Percentiles rank a stretch among this genome's conserved stretches.
phyloP scores from a whole-genome alignment of 768 basidiomycete species.

The Xerocomus brunneocitrinus region DNA sequence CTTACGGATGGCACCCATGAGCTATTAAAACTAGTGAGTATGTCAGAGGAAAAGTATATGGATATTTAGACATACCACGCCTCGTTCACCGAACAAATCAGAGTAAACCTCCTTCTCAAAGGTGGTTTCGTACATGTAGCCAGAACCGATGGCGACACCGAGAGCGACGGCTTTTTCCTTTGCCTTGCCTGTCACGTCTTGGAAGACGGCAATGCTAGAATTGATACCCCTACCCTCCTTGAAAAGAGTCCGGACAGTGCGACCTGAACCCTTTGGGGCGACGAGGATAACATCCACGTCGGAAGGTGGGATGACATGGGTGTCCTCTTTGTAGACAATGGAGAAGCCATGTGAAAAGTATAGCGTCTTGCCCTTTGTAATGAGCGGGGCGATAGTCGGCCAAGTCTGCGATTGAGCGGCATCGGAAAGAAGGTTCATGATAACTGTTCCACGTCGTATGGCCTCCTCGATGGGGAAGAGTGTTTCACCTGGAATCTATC shows the following conservation, averaged over 20 bases:
- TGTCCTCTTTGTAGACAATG: slow-evolving; percentile 96
- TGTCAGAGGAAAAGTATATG: neutral
- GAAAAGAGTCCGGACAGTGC: slow-evolving; percentile 98
- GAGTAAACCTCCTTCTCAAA: slow-evolving; percentile 99
- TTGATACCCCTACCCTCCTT: slow-evolving; percentile 99
- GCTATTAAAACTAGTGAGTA: slow-evolving; percentile 39
- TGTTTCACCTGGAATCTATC: slow-evolving; percentile 88
- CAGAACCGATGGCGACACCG: slow-evolving; percentile 91
- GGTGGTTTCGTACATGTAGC: slow-evolving; percentile 98
- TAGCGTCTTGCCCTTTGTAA: slow-evolving; percentile 99
- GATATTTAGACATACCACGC: slow-evolving; percentile 67
- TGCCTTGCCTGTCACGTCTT: slow-evolving; percentile 97
- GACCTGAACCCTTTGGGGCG: slow-evolving; percentile 97
- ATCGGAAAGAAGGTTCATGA: slow-evolving; percentile 99
- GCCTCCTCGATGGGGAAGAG: slow-evolving; percentile 99
- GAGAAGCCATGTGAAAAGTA: slow-evolving; percentile 99
- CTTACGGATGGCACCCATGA: slow-evolving; percentile 95
- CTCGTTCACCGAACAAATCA: slow-evolving; percentile 98
- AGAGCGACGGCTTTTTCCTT: slow-evolving; percentile 95
- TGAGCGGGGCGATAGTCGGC: slow-evolving; percentile 83
- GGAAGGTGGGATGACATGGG: slow-evolving; percentile 83
- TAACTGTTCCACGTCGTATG: slow-evolving; percentile 91
- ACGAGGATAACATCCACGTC: slow-evolving; percentile 99
- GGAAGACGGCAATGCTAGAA: slow-evolving; percentile 90
- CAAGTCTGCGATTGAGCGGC: slow-evolving; percentile 99